These are phyloP conservation scores for Thermomucor indicae-seudaticae DNA, from an alignment of 371 early-diverging fungal genomes.

Conservation along the genomic window DNA sequence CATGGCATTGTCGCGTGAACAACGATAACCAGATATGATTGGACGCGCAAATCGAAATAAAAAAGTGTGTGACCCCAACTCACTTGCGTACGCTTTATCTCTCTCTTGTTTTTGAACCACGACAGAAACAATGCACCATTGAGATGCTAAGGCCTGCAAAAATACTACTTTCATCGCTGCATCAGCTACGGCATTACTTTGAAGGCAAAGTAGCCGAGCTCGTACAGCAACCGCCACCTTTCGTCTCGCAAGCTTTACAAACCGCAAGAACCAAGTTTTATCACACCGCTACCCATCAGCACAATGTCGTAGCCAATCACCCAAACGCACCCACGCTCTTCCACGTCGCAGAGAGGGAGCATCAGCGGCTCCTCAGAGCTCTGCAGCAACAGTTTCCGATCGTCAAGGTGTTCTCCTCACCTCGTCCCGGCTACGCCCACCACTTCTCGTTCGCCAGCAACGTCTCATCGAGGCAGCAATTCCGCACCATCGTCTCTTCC, in stretches of 20 bases:
- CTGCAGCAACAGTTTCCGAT: slow-evolving; percentile 19
- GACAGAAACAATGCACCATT: too few relatives aligned
- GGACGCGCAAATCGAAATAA: too few relatives aligned
- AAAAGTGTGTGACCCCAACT: too few relatives aligned
- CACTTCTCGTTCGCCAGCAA: slow-evolving; percentile 9
- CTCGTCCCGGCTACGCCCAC: slow-evolving; percentile 2
- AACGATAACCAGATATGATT: too few relatives aligned
- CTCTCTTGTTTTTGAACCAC: too few relatives aligned
- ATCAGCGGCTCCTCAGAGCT: slow-evolving; percentile 7
- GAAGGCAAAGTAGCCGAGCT: slow-evolving; percentile 18
- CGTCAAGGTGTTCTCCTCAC: slow-evolving; percentile 15
- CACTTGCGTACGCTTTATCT: too few relatives aligned
- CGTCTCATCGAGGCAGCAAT: slow-evolving; percentile 2
- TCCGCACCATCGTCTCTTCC: slow-evolving; percentile 13
- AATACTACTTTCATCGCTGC: slow-evolving; percentile 15
- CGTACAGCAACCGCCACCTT: slow-evolving; percentile 14
- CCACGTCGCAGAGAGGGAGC: slow-evolving; percentile 7
- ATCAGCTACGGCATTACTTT: slow-evolving; percentile 19
- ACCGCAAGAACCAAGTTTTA: slow-evolving; percentile 2
- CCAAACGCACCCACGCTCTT: slow-evolving; percentile 10
- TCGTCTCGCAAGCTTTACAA: background rate
- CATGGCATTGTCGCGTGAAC: too few relatives aligned
- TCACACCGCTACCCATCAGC: background rate
- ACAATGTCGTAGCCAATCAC: slow-evolving; percentile 1
- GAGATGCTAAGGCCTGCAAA: slow-evolving; percentile 17